Evolutionary conservation across 352 stramenopile genomes (phyloP), one percentile per base, ranked within the genome.

Genomic region (Phytophthora pseudosyringae): DNA sequence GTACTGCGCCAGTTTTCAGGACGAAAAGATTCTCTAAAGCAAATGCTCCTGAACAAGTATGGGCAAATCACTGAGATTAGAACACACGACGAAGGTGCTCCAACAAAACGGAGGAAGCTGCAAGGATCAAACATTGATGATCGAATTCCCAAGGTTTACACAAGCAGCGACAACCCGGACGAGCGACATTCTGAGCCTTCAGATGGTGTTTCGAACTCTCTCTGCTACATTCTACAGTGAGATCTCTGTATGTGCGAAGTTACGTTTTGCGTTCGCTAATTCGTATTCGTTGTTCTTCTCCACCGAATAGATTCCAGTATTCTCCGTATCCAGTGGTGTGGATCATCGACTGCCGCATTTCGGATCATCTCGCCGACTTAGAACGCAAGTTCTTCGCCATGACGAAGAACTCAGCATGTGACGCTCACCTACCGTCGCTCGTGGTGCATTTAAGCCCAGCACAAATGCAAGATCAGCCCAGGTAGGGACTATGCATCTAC

Each of bases 21-120:
- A 4, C 71, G 83, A 44, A 81, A 90, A 74, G 81, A 90, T 16
- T 75, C 70, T 12, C 73, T 92, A 6, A 82, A 88, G 53, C 38
- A 59, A 29, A 88, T 90, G 80, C 66, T 92, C 3, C 33, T 85
- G 15, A 52, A 64, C 21, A 92, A 92, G 46, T 90, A 92, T 59
- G 54, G 49, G 21, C 16, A 50, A 18, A 41, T 35, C 3, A 4
- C 8, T 9, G 31, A n/a, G 46, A 39, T 12, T 29, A 36, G 9
- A 10, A 8, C 6, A 36, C 2, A 11, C 3, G 32, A 62, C n/a
- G 31, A 31, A 18, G 21, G 10, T 10, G 26, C 43, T 7, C 53
- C 64, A 13, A 64, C n/a, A 6, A 82, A 79, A 26, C 77, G 54
- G 44, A 64, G 51, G 6, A 75, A 75, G 32, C 40, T 59, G 6